These are phyloP conservation scores for Neocucurbitaria cava DNA, from an alignment of 2,329 filamentous ascomycete species.

Conservation along the genomic window DNA sequence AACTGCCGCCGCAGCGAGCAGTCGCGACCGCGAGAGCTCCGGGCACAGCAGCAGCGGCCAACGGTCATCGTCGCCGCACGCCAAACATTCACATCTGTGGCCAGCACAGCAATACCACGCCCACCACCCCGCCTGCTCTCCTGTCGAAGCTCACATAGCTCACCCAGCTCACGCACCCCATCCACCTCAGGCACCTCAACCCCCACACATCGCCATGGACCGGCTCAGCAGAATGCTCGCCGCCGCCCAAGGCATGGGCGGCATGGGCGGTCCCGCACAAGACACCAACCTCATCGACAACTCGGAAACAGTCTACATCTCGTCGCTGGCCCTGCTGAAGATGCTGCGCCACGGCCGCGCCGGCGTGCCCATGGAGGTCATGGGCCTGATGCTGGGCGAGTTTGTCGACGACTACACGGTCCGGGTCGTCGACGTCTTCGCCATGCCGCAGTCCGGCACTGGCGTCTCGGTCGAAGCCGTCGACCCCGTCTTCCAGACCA, in stretches of 20 bases:
- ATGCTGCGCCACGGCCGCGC: slow-evolving; percentile 98
- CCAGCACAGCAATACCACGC: no score
- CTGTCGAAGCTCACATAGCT: no score
- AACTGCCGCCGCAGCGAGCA: slow-evolving; percentile 14
- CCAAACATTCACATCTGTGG: slow-evolving; percentile 1
- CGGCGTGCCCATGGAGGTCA: slow-evolving; percentile 99
- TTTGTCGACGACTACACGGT: slow-evolving; percentile 99
- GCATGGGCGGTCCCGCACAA: slow-evolving; percentile 63
- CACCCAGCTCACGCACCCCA: no score
- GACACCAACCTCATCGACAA: slow-evolving; percentile 97
- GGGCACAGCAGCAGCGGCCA: background rate
- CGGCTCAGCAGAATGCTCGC: slow-evolving; percentile 89
- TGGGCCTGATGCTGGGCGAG: slow-evolving; percentile 98
- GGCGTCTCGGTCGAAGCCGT: slow-evolving; percentile 98
- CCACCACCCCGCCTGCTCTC: no score
- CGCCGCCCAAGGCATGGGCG: slow-evolving; percentile 70
- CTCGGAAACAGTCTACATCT: slow-evolving; percentile 99
- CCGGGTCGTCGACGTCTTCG: slow-evolving; percentile 96
- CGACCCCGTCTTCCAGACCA: slow-evolving; percentile 98
- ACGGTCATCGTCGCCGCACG: slow-evolving; percentile 19
- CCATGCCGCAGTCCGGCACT: slow-evolving; percentile 98
- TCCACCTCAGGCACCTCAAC: no score
- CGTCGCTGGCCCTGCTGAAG: slow-evolving; percentile 93
- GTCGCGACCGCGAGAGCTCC: slow-evolving; percentile 1
- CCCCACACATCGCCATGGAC: slow-evolving; percentile 69